Evolutionary conservation across 2,329 filamentous ascomycete genomes (phyloP), one percentile per base, ranked within the genome.

Genomic region (Coniochaeta sp.): DNA sequence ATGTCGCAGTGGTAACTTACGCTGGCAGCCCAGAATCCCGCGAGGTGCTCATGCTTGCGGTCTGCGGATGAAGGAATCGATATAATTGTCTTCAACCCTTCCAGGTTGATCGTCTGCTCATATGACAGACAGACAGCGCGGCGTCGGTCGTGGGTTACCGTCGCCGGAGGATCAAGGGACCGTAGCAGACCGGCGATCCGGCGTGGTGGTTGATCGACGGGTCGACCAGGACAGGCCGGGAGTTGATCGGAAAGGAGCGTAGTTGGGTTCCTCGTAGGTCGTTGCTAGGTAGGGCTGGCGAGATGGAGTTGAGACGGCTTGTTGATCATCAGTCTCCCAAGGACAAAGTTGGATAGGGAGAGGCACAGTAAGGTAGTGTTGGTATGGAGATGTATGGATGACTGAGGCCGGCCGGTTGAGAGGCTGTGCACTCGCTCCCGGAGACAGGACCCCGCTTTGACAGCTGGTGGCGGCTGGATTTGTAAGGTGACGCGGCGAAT

Each of bases 1-100:
- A 79, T 71, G 33, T 20, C 32, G 56, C 51, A 54, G 47, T 24
- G 40, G 49, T 42, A 50, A 81, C 82, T 72, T 72, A 86, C 83
- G 76, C 71, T 63, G 82, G 79, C 63, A 83, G 73, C 71, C 81
- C 82, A 57, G 80, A 76, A 66, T 84, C 81, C 60, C 75, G 72
- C 55, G 64, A 72, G 56, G 65, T 67, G 63, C 69, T 70, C 73
- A 77, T 77, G 56, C 53, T 69, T 55, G 61, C 63, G 56, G 60
- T 58, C 58, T 60, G 55, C 33, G 18, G 27, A 42, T 32, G 24
- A 45, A 10, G 10, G 26, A 32, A 30, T 48, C n/a, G 24, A 18
- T 28, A n/a, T 7, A 30, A 26, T 51, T 45, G 51, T 48, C 52
- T n/a, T 54, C 55, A 48, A 57, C 54, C 57, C 50, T 46, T 32